Percentiles rank a stretch among this genome's conserved stretches.
phyloP scores from a whole-genome alignment of 345 rosid species.

The Arabidopsis suecica region DNA sequence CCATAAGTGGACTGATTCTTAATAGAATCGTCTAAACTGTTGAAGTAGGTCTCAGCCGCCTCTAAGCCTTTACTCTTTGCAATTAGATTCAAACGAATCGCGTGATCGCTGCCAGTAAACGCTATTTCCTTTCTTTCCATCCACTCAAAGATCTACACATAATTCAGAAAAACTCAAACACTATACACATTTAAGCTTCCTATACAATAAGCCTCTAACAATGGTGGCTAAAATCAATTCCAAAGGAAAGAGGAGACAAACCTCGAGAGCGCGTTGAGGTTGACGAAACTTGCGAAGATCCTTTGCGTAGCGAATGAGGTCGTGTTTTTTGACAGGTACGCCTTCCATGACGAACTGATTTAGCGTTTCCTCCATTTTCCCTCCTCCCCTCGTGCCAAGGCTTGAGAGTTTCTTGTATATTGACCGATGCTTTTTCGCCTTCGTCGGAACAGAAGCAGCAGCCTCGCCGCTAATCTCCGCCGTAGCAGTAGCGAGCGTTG shows the following conservation, averaged over 20 bases:
- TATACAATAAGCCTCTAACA: not conserved
- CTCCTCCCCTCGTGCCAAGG: constrained; percentile 55
- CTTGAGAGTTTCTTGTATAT: constrained; percentile 63
- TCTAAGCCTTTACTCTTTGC: constrained; percentile 64
- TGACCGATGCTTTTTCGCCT: constrained; percentile 17
- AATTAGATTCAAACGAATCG: constrained; percentile 59
- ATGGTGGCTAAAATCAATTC: not conserved
- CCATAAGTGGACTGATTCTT: constrained; percentile 54
- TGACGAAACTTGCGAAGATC: constrained; percentile 66
- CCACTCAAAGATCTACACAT: constrained; percentile 57
- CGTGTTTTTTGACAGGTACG: constrained; percentile 41
- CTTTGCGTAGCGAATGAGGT: constrained; percentile 52
- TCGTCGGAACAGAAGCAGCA: constrained; percentile 17
- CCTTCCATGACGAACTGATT: constrained; percentile 66
- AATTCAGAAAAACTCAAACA: constrained; percentile 41
- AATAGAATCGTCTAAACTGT: constrained; percentile 44
- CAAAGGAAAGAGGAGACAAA: constrained; percentile 23
- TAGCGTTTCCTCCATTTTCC: constrained; percentile 56
- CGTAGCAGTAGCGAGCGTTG: constrained; percentile 31
- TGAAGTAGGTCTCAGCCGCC: constrained; percentile 67
- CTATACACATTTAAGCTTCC: not conserved
- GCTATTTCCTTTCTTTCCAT: constrained; percentile 70
- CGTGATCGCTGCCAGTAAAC: constrained; percentile 51
- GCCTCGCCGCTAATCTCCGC: constrained; percentile 26
- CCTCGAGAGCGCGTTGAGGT: constrained; percentile 69